Evolutionary conservation across 2,329 filamentous ascomycete species (phyloP).

Genomic region (Lasiodiplodia theobromae): DNA sequence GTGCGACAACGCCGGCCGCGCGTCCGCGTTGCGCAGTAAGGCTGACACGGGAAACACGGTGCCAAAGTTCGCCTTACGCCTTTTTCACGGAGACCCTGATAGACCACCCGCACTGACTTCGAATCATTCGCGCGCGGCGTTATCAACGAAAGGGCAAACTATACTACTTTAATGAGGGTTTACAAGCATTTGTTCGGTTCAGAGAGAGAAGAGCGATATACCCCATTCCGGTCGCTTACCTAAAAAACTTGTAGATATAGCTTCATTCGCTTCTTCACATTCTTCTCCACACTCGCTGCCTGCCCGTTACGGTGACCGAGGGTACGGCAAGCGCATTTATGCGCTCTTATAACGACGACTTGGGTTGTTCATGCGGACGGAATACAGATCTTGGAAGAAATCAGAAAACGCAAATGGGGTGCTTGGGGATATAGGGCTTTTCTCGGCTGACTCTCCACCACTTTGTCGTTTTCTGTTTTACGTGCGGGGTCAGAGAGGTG

Average conservation of each 20-base stretch:
- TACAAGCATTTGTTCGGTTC: conserved; percentile 19
- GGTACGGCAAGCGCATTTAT: conserved; percentile 1
- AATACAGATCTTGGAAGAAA: neutral
- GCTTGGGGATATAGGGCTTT: neutral
- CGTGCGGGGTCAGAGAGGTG: neutral
- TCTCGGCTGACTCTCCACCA: neutral
- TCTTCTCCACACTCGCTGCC: conserved; percentile 13
- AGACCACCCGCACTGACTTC: conserved; percentile 20
- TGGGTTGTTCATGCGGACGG: neutral
- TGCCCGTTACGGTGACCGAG: conserved; percentile 24
- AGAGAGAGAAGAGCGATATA: conserved; percentile 25
- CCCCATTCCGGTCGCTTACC: conserved; percentile 27
- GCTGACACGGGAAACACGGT: conserved; percentile 7
- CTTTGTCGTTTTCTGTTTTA: neutral
- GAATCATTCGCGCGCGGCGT: conserved; percentile 13
- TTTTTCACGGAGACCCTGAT: conserved; percentile 15
- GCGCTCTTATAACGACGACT: neutral
- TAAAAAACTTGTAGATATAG: conserved; percentile 23
- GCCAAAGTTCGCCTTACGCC: conserved; percentile 16
- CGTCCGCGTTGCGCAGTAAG: neutral
- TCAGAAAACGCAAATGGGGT: neutral
- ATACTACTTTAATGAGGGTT: conserved; percentile 28
- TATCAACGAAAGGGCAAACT: conserved; percentile 1
- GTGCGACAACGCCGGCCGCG: neutral
- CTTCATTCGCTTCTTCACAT: conserved; percentile 21